Evolutionary conservation across 192 early-diverging fungal genomes (phyloP).

Genomic region (Pilaira anomala): DNA sequence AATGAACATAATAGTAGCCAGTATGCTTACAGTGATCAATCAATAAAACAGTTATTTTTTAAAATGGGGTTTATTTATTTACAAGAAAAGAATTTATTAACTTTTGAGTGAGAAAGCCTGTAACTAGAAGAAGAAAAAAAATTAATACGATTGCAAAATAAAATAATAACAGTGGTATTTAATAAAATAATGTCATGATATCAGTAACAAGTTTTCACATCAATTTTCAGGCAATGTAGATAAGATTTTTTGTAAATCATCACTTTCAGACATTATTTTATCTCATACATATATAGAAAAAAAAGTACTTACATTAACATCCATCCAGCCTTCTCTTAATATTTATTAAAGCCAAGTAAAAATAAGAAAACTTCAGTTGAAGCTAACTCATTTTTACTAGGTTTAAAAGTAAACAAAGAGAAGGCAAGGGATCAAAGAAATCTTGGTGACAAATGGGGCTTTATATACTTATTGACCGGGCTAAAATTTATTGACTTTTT

Average conservation of each 20-base stretch:
- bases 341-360: background rate
- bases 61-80: too few relatives aligned
- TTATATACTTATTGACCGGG: background rate
- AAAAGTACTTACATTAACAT: background rate
- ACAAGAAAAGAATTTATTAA: too few relatives aligned
- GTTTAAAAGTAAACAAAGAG: background rate
- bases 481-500: background rate
- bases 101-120: too few relatives aligned
- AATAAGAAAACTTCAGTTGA: too few relatives aligned
- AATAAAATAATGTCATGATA: too few relatives aligned
- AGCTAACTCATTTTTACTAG: background rate
- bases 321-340: background rate
- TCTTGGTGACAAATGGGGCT: background rate
- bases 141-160: too few relatives aligned
- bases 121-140: too few relatives aligned
- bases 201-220: background rate
- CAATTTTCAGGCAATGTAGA: constrained; percentile 3
- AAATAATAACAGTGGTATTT: too few relatives aligned
- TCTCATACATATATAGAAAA: too few relatives aligned
- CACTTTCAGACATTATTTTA: background rate
- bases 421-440: background rate
- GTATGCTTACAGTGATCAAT: too few relatives aligned
- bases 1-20: too few relatives aligned
- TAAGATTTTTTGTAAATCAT: background rate
- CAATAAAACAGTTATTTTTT: too few relatives aligned